Percentiles rank a stretch among this genome's conserved stretches.
These are phyloP conservation scores for Prinsepia uniflora DNA, from an alignment of 306 rosid genomes.

Conservation along the genomic window DNA sequence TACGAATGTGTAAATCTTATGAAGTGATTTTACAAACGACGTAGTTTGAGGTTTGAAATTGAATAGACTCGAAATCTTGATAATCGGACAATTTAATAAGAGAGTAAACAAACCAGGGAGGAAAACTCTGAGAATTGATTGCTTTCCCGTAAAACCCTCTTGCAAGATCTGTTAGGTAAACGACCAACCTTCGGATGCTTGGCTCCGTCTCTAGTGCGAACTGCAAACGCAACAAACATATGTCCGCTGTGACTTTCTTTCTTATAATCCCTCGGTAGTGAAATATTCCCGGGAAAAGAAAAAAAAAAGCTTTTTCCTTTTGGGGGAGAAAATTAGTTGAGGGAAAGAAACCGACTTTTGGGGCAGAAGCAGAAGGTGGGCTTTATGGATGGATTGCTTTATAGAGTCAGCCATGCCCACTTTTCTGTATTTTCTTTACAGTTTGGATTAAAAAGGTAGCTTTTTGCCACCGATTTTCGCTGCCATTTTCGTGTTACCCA, in stretches of 20 bases:
- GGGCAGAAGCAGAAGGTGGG: slow-evolving; percentile 46
- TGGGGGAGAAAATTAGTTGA: slow-evolving; percentile 11
- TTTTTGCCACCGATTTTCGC: slow-evolving; percentile 31
- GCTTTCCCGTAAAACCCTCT: neutral
- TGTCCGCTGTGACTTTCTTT: neutral
- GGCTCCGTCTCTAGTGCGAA: neutral
- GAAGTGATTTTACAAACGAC: too few relatives aligned
- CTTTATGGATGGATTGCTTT: slow-evolving; percentile 31
- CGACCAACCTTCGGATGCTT: neutral
- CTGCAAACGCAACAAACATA: neutral
- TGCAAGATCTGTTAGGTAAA: slow-evolving; percentile 9
- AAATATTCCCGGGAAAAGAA: neutral
- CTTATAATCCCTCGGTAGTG: neutral
- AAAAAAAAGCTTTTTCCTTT: slow-evolving; percentile 10
- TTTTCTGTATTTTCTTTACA: slow-evolving; percentile 12
- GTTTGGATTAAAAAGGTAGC: slow-evolving; percentile 16
- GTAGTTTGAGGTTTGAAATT: too few relatives aligned
- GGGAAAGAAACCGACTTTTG: slow-evolving; percentile 45
- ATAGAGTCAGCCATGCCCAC: slow-evolving; percentile 41
- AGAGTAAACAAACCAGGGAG: neutral
- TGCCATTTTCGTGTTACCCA: slow-evolving; percentile 18
- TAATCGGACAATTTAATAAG: too few relatives aligned
- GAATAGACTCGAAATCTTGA: too few relatives aligned
- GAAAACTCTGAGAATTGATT: neutral
- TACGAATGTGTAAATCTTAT: too few relatives aligned